Conservation (phyloP, 306 rosid genomes). For the Lathyrus aphaca region DNA sequence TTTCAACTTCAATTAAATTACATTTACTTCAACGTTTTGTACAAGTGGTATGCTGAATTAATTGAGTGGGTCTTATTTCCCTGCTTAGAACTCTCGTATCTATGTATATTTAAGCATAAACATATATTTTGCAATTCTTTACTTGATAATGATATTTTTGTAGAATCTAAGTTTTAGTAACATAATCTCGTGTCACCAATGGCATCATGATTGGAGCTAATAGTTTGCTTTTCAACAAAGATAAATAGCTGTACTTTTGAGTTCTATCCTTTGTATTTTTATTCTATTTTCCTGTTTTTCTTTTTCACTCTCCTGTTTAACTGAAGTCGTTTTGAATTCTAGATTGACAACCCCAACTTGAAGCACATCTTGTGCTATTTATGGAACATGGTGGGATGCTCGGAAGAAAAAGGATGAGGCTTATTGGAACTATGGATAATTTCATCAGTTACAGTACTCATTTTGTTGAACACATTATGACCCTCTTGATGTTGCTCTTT, state of each 20-base stretch:
- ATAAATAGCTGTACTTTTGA: neutral
- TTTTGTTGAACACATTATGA: neutral
- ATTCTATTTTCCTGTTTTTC: neutral
- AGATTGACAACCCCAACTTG: neutral
- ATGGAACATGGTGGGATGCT: neutral
- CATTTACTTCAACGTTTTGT: neutral
- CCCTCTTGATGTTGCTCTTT: neutral
- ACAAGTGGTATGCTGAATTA: neutral
- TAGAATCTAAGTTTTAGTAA: neutral
- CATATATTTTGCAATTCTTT: neutral
- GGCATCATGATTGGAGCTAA: neutral
- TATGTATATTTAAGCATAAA: neutral
- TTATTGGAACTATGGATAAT: neutral
- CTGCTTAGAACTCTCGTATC: neutral
- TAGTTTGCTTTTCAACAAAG: neutral
- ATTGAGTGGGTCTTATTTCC: neutral
- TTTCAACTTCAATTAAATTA: neutral
- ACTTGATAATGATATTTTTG: neutral
- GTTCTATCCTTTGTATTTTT: neutral
- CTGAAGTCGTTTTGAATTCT: neutral
- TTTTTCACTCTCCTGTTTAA: neutral
- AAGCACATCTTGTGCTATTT: neutral
- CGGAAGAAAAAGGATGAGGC: neutral
- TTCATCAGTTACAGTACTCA: neutral
- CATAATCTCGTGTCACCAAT: neutral